Percentiles rank a stretch among this genome's conserved stretches.
These are phyloP conservation scores for Marasmius oreades DNA, from an alignment of 1,284 basidiomycete genomes.

Conservation along the genomic window DNA sequence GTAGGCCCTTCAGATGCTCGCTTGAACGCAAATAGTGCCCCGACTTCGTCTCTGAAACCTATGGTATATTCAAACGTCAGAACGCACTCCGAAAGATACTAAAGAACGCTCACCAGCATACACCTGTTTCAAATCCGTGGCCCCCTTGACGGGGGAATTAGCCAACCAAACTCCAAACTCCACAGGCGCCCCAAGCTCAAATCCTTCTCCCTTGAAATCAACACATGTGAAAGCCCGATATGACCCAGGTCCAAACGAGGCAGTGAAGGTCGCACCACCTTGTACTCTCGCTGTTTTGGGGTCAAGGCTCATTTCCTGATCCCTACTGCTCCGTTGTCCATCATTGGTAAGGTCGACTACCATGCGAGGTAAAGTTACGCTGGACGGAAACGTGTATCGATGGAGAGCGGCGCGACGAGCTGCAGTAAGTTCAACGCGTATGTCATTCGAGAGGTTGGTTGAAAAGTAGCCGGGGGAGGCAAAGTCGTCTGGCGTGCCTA, in stretches of 20 bases:
- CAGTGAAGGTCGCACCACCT: slow-evolving; percentile 33
- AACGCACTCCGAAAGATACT: background rate
- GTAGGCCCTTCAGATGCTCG: slow-evolving; percentile 34
- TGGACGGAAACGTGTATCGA: slow-evolving; percentile 46
- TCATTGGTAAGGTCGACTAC: slow-evolving; percentile 59
- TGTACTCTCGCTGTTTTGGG: slow-evolving; percentile 41
- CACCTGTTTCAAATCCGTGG: slow-evolving; percentile 42
- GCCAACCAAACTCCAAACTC: slow-evolving; percentile 57
- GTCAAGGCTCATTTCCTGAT: slow-evolving; percentile 43
- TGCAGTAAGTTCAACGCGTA: slow-evolving; percentile 57
- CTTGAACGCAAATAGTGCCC: slow-evolving; percentile 50
- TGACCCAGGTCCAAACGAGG: slow-evolving; percentile 43
- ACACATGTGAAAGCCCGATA: slow-evolving; percentile 58
- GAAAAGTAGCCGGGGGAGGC: slow-evolving; percentile 64
- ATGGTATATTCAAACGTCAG: slow-evolving; percentile 16
- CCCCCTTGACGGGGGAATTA: slow-evolving; percentile 44
- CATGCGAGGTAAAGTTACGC: slow-evolving; percentile 42
- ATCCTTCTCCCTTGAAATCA: slow-evolving; percentile 56
- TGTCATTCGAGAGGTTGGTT: slow-evolving; percentile 51
- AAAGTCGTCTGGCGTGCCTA: slow-evolving; percentile 55
- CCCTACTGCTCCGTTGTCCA: slow-evolving; percentile 45
- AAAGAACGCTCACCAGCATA: slow-evolving; percentile 36
- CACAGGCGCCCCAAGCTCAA: slow-evolving; percentile 37
- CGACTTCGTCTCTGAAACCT: slow-evolving; percentile 31
- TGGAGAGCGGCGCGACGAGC: slow-evolving; percentile 54